These are phyloP conservation scores for Aspergillus campestris DNA, from an alignment of 495 filamentous ascomycete genomes.

Conservation along the genomic window DNA sequence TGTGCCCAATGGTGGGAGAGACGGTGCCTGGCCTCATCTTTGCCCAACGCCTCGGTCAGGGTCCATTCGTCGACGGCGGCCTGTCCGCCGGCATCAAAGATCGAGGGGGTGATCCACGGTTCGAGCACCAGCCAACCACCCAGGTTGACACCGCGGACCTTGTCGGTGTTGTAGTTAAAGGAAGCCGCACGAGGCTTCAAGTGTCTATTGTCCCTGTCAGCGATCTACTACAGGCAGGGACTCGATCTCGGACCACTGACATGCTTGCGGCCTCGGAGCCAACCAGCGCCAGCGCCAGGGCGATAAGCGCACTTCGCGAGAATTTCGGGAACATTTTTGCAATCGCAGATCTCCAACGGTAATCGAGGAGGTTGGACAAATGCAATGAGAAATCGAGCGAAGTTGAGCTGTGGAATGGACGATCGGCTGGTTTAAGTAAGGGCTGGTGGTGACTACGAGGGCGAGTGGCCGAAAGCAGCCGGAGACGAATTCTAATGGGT, in stretches of 20 bases:
- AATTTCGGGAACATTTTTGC: slow-evolving; percentile 29
- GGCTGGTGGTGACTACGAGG: not conserved
- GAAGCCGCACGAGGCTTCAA: slow-evolving; percentile 23
- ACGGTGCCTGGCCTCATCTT: slow-evolving; percentile 35
- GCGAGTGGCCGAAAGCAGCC: not conserved
- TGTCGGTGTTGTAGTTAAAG: slow-evolving; percentile 37
- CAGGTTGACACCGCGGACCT: slow-evolving; percentile 49
- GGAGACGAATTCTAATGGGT: not conserved
- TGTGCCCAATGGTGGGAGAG: slow-evolving; percentile 50
- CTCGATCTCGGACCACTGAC: slow-evolving; percentile 17
- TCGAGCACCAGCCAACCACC: slow-evolving; percentile 52
- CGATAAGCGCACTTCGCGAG: slow-evolving; percentile 27
- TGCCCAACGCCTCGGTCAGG: slow-evolving; percentile 42
- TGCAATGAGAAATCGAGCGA: slow-evolving; percentile 16
- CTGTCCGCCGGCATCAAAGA: slow-evolving; percentile 44
- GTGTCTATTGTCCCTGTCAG: slow-evolving; percentile 23
- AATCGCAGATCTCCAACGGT: slow-evolving; percentile 6
- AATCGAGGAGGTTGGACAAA: slow-evolving; percentile 18
- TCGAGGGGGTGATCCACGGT: slow-evolving; percentile 60
- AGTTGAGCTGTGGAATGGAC: slow-evolving; percentile 26
- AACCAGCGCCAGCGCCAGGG: slow-evolving; percentile 26
- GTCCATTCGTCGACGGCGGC: slow-evolving; percentile 59
- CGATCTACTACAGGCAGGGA: not conserved
- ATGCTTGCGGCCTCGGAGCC: slow-evolving; percentile 23
- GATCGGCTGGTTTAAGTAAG: slow-evolving; percentile 32